phyloP scores from a whole-genome alignment of 148 eudicot species.

The Dianthus caryophyllus region DNA sequence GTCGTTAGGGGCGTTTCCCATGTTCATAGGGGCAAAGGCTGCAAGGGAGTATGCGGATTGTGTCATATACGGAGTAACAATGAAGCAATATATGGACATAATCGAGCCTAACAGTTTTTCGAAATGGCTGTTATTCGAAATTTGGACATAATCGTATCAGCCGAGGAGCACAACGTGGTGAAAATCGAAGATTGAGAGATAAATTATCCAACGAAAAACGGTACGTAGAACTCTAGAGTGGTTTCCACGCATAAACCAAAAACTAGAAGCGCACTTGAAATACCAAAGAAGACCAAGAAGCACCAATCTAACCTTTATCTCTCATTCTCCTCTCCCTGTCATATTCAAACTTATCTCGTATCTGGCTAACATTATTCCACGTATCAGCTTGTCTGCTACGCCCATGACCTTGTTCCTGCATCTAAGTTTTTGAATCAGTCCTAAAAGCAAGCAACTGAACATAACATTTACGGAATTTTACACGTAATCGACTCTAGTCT shows the following conservation, averaged over 20 bases:
- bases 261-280: not conserved
- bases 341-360: slow-evolving; percentile 93
- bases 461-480: slow-evolving; percentile 2
- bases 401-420: slow-evolving; percentile 56
- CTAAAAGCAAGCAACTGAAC: not conserved
- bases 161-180: not conserved
- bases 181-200: not conserved
- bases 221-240: not conserved
- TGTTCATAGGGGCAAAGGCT: slow-evolving; percentile 95
- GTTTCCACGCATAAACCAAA: slow-evolving; percentile 1
- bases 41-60: slow-evolving; percentile 29
- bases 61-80: slow-evolving; percentile 8
- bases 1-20: slow-evolving; percentile 34
- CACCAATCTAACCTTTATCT: slow-evolving; percentile 67
- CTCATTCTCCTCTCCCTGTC: slow-evolving; percentile 92
- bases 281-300: not conserved
- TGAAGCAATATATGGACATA: not conserved
- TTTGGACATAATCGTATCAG: too few relatives aligned
- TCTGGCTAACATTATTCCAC: slow-evolving; percentile 61
- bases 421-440: slow-evolving; percentile 13
- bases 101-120: not conserved
- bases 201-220: not conserved
- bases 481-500: not conserved
- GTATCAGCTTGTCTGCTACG: slow-evolving; percentile 52
- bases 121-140: not conserved